Conservation (phyloP, 352 stramenopile genomes). For the Aphanomyces astaci region DNA sequence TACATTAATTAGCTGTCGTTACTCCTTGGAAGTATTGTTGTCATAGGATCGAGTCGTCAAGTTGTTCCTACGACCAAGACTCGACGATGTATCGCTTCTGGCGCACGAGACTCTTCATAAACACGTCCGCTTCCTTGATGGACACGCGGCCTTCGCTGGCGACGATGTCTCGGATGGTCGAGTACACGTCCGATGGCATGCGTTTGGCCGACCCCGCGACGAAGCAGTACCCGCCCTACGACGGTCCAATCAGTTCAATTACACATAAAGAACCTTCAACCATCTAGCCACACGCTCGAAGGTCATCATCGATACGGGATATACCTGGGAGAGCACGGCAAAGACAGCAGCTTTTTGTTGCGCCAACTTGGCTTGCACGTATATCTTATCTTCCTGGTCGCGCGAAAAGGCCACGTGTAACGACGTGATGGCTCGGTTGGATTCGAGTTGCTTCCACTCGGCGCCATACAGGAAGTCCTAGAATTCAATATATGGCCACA, state of each 20-base stretch:
- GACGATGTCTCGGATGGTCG: conserved; percentile 82
- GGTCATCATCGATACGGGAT: neutral
- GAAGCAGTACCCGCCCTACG: conserved; percentile 59
- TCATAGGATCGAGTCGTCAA: too few relatives aligned
- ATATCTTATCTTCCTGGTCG: conserved; percentile 84
- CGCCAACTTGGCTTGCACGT: conserved; percentile 83
- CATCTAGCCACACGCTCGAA: conserved; percentile 12
- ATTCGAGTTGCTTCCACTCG: conserved; percentile 52
- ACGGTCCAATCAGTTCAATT: too few relatives aligned
- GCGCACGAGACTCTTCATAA: conserved; percentile 66
- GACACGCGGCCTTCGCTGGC: conserved; percentile 63
- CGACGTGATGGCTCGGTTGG: conserved; percentile 44
- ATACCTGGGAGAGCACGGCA: conserved; percentile 35
- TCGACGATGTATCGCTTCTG: conserved; percentile 81
- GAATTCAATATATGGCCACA: too few relatives aligned
- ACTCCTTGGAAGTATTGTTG: too few relatives aligned
- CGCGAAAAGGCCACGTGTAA: conserved; percentile 88
- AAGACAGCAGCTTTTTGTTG: conserved; percentile 74
- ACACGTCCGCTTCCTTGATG: conserved; percentile 47
- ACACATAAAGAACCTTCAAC: too few relatives aligned
- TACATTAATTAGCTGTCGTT: too few relatives aligned
- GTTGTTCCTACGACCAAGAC: conserved; percentile 80
- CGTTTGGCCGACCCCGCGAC: conserved; percentile 86
- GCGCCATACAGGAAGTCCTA: conserved; percentile 85
- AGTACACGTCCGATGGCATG: conserved; percentile 88